Conservation (phyloP, 2,329 filamentous ascomycete genomes). For the Dactylella cylindrospora region DNA sequence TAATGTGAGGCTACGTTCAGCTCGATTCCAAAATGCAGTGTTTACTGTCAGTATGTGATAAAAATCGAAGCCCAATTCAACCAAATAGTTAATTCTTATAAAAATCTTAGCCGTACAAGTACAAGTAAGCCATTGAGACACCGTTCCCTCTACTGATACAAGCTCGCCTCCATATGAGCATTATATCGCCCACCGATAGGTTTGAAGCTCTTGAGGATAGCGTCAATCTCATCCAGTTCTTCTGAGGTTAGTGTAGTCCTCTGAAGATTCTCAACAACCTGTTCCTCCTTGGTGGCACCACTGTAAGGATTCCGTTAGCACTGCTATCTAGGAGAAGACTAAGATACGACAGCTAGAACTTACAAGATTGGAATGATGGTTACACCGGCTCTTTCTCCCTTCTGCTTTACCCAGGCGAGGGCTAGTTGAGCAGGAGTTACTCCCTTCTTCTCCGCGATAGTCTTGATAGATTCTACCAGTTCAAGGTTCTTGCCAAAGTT, state of each 20-base stretch:
- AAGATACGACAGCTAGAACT: not conserved
- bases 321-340: not conserved
- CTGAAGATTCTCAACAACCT: slow-evolving; percentile 64
- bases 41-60: too few relatives aligned
- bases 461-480: slow-evolving; percentile 62
- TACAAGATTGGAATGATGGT: slow-evolving; percentile 68
- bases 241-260: slow-evolving; percentile 57
- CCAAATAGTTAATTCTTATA: too few relatives aligned
- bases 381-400: slow-evolving; percentile 58
- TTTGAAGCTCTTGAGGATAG: slow-evolving; percentile 57
- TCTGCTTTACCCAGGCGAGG: slow-evolving; percentile 63
- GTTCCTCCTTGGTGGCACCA: slow-evolving; percentile 58
- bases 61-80: too few relatives aligned
- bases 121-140: too few relatives aligned
- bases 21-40: too few relatives aligned
- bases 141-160: slow-evolving; percentile 34
- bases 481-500: slow-evolving; percentile 66
- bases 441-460: slow-evolving; percentile 62
- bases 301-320: slow-evolving; percentile 4
- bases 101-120: not conserved
- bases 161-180: slow-evolving; percentile 41
- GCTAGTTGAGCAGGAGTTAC: slow-evolving; percentile 66
- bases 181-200: slow-evolving; percentile 58
- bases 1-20: too few relatives aligned
- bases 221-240: slow-evolving; percentile 59